A percentile compares a stretch with the other conserved stretches of the same genome.
Conservation (phyloP, 768 basidiomycete genomes). For the Leccinum subgranulosum region DNA sequence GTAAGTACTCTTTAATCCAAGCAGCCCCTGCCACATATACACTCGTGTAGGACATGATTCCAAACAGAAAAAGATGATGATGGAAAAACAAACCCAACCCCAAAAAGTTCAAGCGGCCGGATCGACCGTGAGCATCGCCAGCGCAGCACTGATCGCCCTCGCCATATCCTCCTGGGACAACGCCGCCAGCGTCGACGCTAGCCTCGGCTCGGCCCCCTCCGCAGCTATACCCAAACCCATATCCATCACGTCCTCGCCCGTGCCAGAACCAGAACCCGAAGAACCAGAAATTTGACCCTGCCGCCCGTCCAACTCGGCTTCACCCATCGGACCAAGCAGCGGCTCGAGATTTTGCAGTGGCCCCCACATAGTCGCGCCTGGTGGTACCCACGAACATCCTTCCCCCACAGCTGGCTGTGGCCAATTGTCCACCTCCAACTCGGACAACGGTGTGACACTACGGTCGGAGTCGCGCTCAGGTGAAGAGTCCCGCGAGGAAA, state of each 20-base stretch:
- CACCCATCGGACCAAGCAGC: neutral
- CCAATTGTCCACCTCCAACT: constrained; percentile 18
- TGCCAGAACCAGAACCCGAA: neutral
- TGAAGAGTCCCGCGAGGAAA: neutral
- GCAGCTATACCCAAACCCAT: neutral
- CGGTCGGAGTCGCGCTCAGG: constrained; percentile 11
- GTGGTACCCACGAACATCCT: constrained; percentile 25
- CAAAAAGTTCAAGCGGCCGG: neutral
- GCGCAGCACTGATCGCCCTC: constrained; percentile 21
- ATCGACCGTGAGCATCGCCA: constrained; percentile 13
- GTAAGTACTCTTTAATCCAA: neutral
- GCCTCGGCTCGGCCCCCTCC: neutral
- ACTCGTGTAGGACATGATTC: neutral
- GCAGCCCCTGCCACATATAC: neutral
- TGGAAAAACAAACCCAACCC: neutral
- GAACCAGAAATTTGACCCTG: neutral
- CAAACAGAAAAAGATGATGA: neutral
- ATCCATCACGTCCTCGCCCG: neutral
- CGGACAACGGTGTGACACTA: constrained; percentile 8
- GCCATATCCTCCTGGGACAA: constrained; percentile 22
- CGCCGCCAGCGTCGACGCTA: constrained; percentile 2
- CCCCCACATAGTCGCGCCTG: neutral
- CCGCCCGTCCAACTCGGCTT: neutral
- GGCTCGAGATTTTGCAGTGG: neutral
- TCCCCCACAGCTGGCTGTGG: constrained; percentile 34